Evolutionary conservation across 192 early-diverging fungal genomes (phyloP).

Genomic region (Umbelopsis sp.): DNA sequence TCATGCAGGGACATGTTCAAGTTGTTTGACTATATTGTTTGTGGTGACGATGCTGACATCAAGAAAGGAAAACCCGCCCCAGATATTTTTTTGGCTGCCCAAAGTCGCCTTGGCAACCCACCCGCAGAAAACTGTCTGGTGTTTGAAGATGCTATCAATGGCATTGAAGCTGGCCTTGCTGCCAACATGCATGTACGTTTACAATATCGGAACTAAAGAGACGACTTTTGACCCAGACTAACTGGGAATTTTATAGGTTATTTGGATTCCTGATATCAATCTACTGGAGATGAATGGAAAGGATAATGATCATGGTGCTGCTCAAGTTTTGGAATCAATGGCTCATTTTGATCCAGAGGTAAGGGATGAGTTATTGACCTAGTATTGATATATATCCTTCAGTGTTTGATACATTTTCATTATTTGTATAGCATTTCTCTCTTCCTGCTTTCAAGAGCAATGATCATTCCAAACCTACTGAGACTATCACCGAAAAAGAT

Average conservation of each 20-base stretch:
- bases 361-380: not conserved
- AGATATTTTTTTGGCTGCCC: constrained; percentile 85
- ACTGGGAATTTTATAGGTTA: constrained; percentile 38
- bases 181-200: constrained; percentile 75
- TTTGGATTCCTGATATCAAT: constrained; percentile 89
- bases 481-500: not conserved
- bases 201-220: not conserved
- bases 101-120: constrained; percentile 53
- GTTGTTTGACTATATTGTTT: constrained; percentile 81
- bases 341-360: constrained; percentile 66
- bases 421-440: not conserved
- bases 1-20: constrained; percentile 73
- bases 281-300: constrained; percentile 44
- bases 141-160: constrained; percentile 90
- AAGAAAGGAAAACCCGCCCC: constrained; percentile 86
- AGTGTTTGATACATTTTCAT: too few species aligned
- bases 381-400: not conserved
- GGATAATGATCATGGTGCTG: constrained; percentile 50
- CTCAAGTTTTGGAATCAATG: constrained; percentile 59
- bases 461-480: constrained; percentile 2
- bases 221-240: too few species aligned
- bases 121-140: constrained; percentile 71
- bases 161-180: constrained; percentile 78
- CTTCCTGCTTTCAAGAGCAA: not conserved
- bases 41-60: constrained; percentile 86